A percentile compares a stretch with the other conserved stretches of the same genome.
Evolutionary conservation across 257 asterid species (phyloP).

Genomic region (Sherardia arvensis): DNA sequence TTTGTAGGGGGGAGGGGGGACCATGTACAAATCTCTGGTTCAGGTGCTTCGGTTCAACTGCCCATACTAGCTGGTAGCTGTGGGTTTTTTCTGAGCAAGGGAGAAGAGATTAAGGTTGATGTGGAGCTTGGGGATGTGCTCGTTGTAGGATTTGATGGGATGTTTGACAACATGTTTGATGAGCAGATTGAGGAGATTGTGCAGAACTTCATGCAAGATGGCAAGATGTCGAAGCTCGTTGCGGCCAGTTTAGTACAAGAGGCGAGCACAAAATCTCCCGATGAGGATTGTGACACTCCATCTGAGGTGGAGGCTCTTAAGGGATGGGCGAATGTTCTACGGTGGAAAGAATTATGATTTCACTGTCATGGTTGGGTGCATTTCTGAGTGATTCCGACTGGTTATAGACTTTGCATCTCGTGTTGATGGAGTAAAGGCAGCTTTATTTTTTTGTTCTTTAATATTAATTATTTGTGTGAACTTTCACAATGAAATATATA

Average conservation of each 20-base stretch:
- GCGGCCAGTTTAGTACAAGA: no score
- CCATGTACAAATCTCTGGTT: constrained; percentile 13
- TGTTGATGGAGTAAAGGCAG: no score
- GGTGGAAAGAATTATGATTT: constrained; percentile 52
- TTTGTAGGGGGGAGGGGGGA: constrained; percentile 19
- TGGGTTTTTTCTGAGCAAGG: constrained; percentile 2
- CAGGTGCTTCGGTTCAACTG: constrained; percentile 26
- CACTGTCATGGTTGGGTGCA: constrained; percentile 34
- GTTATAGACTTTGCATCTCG: no score
- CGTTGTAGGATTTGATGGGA: constrained; percentile 39
- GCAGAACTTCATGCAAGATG: background rate
- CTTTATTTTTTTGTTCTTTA: no score
- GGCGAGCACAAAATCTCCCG: no score
- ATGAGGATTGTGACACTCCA: constrained; percentile 4
- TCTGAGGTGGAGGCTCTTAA: constrained; percentile 17
- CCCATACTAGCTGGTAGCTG: constrained; percentile 28
- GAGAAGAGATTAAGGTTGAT: constrained; percentile 14
- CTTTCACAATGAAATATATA: no score
- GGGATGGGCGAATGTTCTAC: constrained; percentile 6
- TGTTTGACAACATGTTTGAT: constrained; percentile 30
- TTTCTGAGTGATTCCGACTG: no score
- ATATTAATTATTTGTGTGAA: no score
- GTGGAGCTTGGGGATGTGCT: constrained; percentile 30
- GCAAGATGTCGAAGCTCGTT: background rate
- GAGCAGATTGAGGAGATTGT: constrained; percentile 18